A percentile compares a stretch with the other conserved stretches of the same genome.
Conservation (phyloP, 1,139 yeast species). For the Sugiyamaella japonica region DNA sequence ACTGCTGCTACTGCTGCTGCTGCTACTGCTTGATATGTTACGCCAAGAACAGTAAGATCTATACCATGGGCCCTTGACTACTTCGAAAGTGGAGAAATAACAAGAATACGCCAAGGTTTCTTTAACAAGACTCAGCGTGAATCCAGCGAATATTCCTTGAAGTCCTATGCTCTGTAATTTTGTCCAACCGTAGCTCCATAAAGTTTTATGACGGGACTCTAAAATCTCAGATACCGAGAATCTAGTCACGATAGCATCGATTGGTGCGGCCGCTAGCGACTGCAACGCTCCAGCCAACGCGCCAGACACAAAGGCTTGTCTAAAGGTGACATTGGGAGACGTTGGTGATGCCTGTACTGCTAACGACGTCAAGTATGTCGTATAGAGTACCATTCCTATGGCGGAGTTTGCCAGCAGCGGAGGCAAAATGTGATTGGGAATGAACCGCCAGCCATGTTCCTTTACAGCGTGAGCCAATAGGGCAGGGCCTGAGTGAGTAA, state of each 20-base stretch:
- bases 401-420: constrained; percentile 62
- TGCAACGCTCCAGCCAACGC: constrained; percentile 83
- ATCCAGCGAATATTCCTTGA: constrained; percentile 88
- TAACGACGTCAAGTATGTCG: constrained; percentile 62
- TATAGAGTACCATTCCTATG: constrained; percentile 81
- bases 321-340: constrained; percentile 20
- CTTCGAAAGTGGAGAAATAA: constrained; percentile 82
- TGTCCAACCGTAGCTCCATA: constrained; percentile 73
- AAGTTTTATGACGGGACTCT: constrained; percentile 63
- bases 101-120: constrained; percentile 86
- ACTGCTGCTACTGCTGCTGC: constrained; percentile 10
- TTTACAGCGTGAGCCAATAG: constrained; percentile 67
- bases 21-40: constrained; percentile 14
- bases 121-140: constrained; percentile 68
- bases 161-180: constrained; percentile 74
- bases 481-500: constrained; percentile 76
- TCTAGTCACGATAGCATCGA: constrained; percentile 86
- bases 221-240: constrained; percentile 74
- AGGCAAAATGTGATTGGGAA: constrained; percentile 80
- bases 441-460: constrained; percentile 81
- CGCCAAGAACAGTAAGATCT: constrained; percentile 24
- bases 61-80: constrained; percentile 54
- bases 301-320: constrained; percentile 77
- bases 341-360: constrained; percentile 11
- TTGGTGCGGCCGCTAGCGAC: constrained; percentile 90